phyloP scores from a whole-genome alignment of 2,329 filamentous ascomycete genomes.

The Neofusicoccum cordaticola region DNA sequence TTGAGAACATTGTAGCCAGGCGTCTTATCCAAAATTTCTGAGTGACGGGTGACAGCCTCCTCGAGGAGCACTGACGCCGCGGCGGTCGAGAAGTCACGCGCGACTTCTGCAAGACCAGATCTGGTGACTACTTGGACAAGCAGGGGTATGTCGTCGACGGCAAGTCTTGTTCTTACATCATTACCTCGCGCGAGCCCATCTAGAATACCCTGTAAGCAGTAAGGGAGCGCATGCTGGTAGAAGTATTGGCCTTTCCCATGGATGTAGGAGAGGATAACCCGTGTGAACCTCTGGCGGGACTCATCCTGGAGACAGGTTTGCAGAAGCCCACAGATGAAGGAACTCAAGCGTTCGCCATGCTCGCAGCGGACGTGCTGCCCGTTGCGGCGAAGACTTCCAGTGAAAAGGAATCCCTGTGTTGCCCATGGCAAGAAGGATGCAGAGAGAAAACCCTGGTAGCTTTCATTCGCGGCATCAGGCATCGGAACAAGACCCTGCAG shows the following conservation, averaged over 20 bases:
- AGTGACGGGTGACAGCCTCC: conserved; percentile 16
- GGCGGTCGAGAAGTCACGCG: conserved; percentile 36
- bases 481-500: conserved; percentile 25
- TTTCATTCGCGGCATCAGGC: conserved; percentile 24
- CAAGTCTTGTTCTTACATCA: conserved; percentile 18
- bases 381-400: conserved; percentile 33
- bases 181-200: conserved; percentile 23
- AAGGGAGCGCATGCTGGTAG: conserved; percentile 43
- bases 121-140: conserved; percentile 36
- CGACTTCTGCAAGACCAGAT: conserved; percentile 43
- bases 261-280: conserved; percentile 35
- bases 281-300: conserved; percentile 25
- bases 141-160: conserved; percentile 29
- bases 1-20: conserved; percentile 24
- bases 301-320: conserved; percentile 15
- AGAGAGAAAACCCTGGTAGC: conserved; percentile 42
- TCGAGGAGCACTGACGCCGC: conserved; percentile 24
- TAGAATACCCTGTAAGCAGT: conserved; percentile 43
- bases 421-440: conserved; percentile 48
- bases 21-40: conserved; percentile 8
- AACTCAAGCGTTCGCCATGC: conserved; percentile 41
- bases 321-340: conserved; percentile 35
- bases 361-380: conserved; percentile 32
- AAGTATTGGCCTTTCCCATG: conserved; percentile 30
- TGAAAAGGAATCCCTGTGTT: conserved; percentile 45